Evolutionary conservation across 176 grass and related monocot species (phyloP), one percentile per base, ranked within the genome.

Genomic region (Rhynchospora pubera): DNA sequence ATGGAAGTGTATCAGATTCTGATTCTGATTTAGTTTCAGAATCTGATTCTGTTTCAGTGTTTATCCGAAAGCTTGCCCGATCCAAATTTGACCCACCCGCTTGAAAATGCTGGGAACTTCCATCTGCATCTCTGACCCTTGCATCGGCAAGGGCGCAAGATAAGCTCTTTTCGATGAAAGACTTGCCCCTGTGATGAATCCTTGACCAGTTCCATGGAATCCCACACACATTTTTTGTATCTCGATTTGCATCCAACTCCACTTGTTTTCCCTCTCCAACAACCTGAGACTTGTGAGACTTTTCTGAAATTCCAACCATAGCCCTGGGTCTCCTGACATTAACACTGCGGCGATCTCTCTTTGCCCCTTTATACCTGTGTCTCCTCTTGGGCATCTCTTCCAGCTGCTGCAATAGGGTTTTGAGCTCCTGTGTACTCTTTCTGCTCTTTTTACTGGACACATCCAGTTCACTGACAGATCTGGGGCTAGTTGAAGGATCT

Each of bases 161-260:
- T 50, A 97, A 89, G 88, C 94, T 92, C 77, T 87, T 93, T 87
- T 94, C 92, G 81, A 98, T 86, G 87, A 94, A 91, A 34, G 92
- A 94, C 79, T 91, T 99, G 63, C 96, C 84, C 55, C 89, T 86
- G 85, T 95, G 79, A 84, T 99, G 96, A 89, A 99, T 92, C 72
- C 96, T 88, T 34, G 96, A 99, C 96, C 96, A 99, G 84, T 93
- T 99, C 96, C 92, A 99, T 5, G 96, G 96, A 87, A 99, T 94
- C 55, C 96, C 91, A 59, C 92, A 99, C 43, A 95, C 86, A 77
- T 86, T 93, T 79, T 82, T 90, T 8, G 88, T 77, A 61, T 84
- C 89, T 55, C 84, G 78, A 62, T 84, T 83, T 78, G 58, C 62
- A 26, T 94, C 88, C 62, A 89, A 24, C 67, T 91, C 78, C 12